Conservation (phyloP, 768 basidiomycete species). For the Agrocybe pediades region DNA sequence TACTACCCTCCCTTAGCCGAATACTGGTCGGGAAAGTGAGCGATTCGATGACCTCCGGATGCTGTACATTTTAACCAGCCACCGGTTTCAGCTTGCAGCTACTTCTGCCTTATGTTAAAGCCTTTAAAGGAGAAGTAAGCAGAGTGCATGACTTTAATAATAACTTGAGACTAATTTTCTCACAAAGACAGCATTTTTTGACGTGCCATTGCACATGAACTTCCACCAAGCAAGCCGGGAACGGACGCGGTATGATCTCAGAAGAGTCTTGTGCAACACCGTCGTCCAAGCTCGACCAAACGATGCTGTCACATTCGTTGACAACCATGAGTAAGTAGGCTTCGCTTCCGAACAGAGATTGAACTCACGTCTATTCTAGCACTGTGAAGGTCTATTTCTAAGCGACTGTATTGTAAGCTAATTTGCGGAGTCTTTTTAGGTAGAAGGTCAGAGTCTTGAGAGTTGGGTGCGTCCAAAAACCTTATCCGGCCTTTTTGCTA, state of each 20-base stretch:
- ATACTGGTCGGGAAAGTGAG: conserved; percentile 79
- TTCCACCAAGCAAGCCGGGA: conserved; percentile 76
- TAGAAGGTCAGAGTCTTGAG: conserved; percentile 71
- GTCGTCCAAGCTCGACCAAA: conserved; percentile 68
- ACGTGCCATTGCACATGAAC: conserved; percentile 87
- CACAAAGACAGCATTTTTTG: conserved; percentile 81
- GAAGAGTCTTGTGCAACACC: conserved; percentile 70
- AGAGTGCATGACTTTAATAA: conserved; percentile 2
- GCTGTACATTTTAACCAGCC: neutral
- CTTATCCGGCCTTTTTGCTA: conserved; percentile 11
- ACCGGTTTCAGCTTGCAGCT: conserved; percentile 40
- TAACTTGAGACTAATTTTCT: neutral
- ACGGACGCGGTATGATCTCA: conserved; percentile 71
- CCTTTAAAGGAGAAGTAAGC: conserved; percentile 66
- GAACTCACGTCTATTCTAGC: conserved; percentile 33
- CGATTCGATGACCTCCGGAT: neutral
- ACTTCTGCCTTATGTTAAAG: conserved; percentile 59
- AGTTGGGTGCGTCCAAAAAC: conserved; percentile 65
- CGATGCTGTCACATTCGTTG: conserved; percentile 89
- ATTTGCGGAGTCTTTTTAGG: conserved; percentile 29
- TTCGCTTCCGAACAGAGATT: neutral
- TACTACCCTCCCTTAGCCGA: conserved; percentile 52
- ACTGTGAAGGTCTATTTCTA: conserved; percentile 48
- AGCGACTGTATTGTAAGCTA: neutral
- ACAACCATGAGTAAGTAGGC: conserved; percentile 82